Evolutionary conservation across 306 rosid genomes (phyloP).

Genomic region (Echinosophora koreensis): DNA sequence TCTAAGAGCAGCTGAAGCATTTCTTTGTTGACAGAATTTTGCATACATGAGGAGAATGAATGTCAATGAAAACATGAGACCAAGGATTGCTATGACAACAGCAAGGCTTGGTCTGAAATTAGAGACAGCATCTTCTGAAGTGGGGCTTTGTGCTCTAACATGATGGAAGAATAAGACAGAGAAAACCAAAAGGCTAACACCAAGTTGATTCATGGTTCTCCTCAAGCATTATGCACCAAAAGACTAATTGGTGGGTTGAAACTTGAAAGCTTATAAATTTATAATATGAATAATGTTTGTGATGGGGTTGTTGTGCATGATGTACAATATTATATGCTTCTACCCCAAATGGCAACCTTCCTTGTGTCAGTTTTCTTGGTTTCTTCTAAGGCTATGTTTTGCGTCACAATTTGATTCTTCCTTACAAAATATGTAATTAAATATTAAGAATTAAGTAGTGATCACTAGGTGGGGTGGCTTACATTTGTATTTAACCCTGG

Average conservation of each 20-base stretch:
- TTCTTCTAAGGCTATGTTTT: conserved; percentile 49
- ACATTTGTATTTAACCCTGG: conserved; percentile 41
- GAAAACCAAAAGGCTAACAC: conserved; percentile 48
- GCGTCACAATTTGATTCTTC: conserved; percentile 51
- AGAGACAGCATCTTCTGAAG: conserved; percentile 40
- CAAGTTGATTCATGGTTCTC: conserved; percentile 56
- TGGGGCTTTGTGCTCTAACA: conserved; percentile 59
- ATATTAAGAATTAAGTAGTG: conserved; percentile 46
- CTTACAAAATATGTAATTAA: conserved; percentile 21
- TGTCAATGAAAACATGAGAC: conserved; percentile 67
- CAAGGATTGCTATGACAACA: conserved; percentile 69
- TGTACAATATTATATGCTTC: conserved; percentile 39
- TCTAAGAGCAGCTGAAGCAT: conserved; percentile 23
- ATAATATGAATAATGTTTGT: conserved; percentile 14
- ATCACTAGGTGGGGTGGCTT: conserved; percentile 53
- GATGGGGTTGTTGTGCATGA: conserved; percentile 51
- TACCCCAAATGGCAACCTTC: conserved; percentile 40
- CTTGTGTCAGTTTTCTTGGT: conserved; percentile 51
- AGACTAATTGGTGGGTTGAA: conserved; percentile 14
- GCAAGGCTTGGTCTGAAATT: conserved; percentile 75
- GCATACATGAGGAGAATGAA: conserved; percentile 70
- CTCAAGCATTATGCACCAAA: conserved; percentile 43
- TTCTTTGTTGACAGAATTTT: conserved; percentile 58
- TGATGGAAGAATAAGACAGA: conserved; percentile 45
- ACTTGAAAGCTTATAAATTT: conserved; percentile 27